These are phyloP conservation scores for Phytophthora aleatoria DNA, from an alignment of 352 stramenopile genomes.

Conservation along the genomic window DNA sequence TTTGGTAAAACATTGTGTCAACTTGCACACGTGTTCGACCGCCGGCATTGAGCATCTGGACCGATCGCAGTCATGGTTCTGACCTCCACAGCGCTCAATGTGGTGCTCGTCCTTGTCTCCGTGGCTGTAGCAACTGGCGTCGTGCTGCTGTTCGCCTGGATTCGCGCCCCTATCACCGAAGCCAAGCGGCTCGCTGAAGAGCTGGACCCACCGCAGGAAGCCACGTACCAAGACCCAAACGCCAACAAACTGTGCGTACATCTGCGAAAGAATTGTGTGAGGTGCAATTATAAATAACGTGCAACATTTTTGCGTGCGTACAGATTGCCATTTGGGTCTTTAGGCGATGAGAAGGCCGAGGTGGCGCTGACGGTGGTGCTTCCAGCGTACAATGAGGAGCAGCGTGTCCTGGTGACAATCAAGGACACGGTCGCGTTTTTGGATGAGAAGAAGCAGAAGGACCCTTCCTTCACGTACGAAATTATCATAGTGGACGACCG, in stretches of 20 bases:
- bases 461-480: constrained; percentile 73
- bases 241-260: constrained; percentile 42
- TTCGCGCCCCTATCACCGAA: constrained; percentile 57
- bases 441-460: constrained; percentile 51
- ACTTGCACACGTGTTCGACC: constrained; percentile 26
- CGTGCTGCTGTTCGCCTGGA: constrained; percentile 55
- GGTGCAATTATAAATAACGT: constrained; percentile 4
- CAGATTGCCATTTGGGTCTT: constrained; percentile 61
- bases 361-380: constrained; percentile 91
- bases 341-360: constrained; percentile 56
- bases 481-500: constrained; percentile 95
- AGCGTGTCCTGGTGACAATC: constrained; percentile 92
- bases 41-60: neutral
- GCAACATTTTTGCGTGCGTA: constrained; percentile 7
- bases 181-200: constrained; percentile 56
- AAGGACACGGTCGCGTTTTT: constrained; percentile 90
- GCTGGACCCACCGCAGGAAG: constrained; percentile 57
- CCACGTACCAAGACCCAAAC: constrained; percentile 62
- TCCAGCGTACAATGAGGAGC: constrained; percentile 95
- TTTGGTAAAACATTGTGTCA: constrained; percentile 4
- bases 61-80: constrained; percentile 13
- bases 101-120: constrained; percentile 22
- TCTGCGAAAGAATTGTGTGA: neutral
- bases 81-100: constrained; percentile 20
- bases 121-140: constrained; percentile 31